These are phyloP conservation scores for Schwanniomyces sp. DNA, from an alignment of 805 yeast genomes.

Conservation along the genomic window DNA sequence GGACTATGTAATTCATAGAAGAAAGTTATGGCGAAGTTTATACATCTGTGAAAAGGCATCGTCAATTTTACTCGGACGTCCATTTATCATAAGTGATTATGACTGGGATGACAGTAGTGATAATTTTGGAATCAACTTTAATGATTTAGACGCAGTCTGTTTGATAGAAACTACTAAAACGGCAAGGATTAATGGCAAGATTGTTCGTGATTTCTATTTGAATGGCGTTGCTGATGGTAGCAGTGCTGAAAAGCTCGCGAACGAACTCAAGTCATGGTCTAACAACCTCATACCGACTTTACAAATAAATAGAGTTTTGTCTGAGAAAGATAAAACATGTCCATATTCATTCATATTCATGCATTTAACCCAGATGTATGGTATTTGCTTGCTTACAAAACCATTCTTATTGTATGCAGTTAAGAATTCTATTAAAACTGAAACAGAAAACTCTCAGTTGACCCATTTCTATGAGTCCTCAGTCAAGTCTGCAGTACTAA, in stretches of 20 bases:
- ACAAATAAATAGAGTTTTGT: constrained; percentile 18
- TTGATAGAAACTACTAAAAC: constrained; percentile 27
- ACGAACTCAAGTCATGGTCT: constrained; percentile 36
- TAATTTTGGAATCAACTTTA: constrained; percentile 7
- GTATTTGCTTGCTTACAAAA: constrained; percentile 35
- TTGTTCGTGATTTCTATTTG: constrained; percentile 30
- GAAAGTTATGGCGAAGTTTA: constrained; percentile 32
- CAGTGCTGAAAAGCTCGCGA: constrained; percentile 32
- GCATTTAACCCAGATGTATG: constrained; percentile 36
- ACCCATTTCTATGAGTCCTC: constrained; percentile 14
- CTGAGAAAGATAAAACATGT: not conserved
- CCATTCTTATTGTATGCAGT: constrained; percentile 39
- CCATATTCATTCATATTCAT: constrained; percentile 25
- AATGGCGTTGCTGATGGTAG: constrained; percentile 25
- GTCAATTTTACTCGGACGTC: constrained; percentile 36
- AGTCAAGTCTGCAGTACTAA: constrained; percentile 13
- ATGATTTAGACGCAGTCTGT: constrained; percentile 21
- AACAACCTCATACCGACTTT: constrained; percentile 29
- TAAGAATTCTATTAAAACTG: constrained; percentile 1
- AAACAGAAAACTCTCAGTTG: constrained; percentile 6
- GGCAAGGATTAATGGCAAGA: constrained; percentile 25
- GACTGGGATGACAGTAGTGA: constrained; percentile 37
- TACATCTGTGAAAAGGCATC: constrained; percentile 34
- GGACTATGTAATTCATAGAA: constrained; percentile 25
- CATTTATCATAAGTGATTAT: constrained; percentile 31